Conservation (phyloP, 2,329 filamentous ascomycete genomes). For the Malbranchea cinnamomea region DNA sequence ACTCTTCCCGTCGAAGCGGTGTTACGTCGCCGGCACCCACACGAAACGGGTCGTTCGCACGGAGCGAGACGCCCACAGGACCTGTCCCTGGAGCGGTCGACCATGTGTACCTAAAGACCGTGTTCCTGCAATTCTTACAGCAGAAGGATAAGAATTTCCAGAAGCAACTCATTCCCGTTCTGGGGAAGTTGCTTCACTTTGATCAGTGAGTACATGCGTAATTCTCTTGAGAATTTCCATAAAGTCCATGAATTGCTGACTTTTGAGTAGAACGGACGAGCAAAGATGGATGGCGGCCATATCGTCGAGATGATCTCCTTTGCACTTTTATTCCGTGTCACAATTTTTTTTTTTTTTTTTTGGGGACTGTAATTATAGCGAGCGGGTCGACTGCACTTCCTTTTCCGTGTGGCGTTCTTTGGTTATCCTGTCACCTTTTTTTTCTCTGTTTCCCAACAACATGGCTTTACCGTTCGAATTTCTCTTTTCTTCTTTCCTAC, state of each 20-base stretch:
- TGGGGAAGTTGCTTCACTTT: slow-evolving; percentile 52
- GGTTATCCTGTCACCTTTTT: no score
- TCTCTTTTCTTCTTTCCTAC: no score
- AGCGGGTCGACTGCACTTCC: no score
- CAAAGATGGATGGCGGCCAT: slow-evolving; percentile 77
- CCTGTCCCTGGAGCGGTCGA: slow-evolving; percentile 30
- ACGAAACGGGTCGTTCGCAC: slow-evolving; percentile 18
- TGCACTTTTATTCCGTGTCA: background rate
- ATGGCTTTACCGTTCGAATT: no score
- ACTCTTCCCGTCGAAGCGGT: slow-evolving; percentile 33
- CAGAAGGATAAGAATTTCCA: slow-evolving; percentile 54
- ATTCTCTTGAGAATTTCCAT: background rate
- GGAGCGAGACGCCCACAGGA: slow-evolving; percentile 24
- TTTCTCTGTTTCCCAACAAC: no score
- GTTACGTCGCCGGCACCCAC: slow-evolving; percentile 7
- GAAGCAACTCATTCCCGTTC: slow-evolving; percentile 49
- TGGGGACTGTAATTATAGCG: no score
- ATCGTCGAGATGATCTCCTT: slow-evolving; percentile 31
- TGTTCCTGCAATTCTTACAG: slow-evolving; percentile 50
- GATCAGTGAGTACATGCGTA: slow-evolving; percentile 35
- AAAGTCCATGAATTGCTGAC: background rate
- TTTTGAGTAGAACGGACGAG: slow-evolving; percentile 48
- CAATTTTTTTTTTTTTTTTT: no score
- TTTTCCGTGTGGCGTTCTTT: no score
- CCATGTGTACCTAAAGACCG: slow-evolving; percentile 52